Percentiles rank a stretch among this genome's conserved stretches.
Evolutionary conservation across 495 filamentous ascomycete genomes (phyloP).

Genomic region (Hyaloscypha bicolor): DNA sequence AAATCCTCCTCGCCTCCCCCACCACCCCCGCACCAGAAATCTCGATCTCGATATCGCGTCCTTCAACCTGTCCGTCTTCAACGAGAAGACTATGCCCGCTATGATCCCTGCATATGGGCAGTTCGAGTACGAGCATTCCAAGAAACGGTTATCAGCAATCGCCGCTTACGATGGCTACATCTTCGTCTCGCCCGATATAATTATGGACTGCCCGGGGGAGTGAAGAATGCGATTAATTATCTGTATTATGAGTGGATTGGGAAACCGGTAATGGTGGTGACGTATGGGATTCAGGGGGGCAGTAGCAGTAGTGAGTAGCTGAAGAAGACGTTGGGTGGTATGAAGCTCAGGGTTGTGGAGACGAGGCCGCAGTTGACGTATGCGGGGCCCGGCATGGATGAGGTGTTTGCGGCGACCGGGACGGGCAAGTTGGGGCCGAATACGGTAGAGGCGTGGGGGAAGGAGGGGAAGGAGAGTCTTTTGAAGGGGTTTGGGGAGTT

Average conservation of each 20-base stretch:
- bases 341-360: conserved; percentile 5
- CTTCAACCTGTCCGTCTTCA: conserved; percentile 57
- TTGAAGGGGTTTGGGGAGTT: conserved; percentile 18
- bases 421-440: conserved; percentile 4
- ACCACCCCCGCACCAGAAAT: conserved; percentile 21
- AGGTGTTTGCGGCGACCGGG: conserved; percentile 8
- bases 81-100: conserved; percentile 53
- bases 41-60: conserved; percentile 48
- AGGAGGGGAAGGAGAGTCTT: conserved; percentile 3
- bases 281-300: conserved; percentile 55
- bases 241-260: conserved; percentile 60
- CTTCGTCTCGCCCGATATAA: conserved; percentile 59
- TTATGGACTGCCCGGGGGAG: conserved; percentile 52
- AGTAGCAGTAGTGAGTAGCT: conserved; percentile 28
- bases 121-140: conserved; percentile 51
- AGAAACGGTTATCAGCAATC: conserved; percentile 51
- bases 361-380: conserved; percentile 8
- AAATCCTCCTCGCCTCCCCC: conserved; percentile 12
- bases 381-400: conserved; percentile 2
- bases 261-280: conserved; percentile 57
- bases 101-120: conserved; percentile 45
- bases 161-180: conserved; percentile 49
- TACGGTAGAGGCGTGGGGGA: conserved; percentile 20
- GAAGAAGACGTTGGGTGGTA: neutral
- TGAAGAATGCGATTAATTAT: conserved; percentile 68